A percentile compares a stretch with the other conserved stretches of the same genome.
Evolutionary conservation across 352 stramenopile species (phyloP).

Genomic region (Globisporangium emineosum): DNA sequence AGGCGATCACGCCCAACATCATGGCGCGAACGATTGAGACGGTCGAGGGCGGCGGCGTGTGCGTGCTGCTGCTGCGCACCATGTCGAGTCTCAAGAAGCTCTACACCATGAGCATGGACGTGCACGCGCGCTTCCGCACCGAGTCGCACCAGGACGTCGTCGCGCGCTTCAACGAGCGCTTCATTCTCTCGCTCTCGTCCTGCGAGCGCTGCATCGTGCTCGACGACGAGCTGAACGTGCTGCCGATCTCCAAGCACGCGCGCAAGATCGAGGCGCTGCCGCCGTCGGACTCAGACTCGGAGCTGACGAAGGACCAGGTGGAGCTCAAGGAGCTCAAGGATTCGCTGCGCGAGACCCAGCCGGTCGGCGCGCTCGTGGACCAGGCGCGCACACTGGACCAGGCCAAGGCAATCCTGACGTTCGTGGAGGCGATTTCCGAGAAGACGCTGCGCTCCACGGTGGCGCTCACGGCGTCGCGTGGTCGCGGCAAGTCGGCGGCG

Average conservation of each 20-base stretch:
- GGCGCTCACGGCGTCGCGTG: slow-evolving; percentile 91
- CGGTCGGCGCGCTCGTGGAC: slow-evolving; percentile 94
- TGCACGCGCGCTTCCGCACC: slow-evolving; percentile 89
- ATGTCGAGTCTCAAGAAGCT: slow-evolving; percentile 98
- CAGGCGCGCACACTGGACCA: slow-evolving; percentile 95
- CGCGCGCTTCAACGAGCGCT: slow-evolving; percentile 99
- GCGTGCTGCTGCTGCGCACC: slow-evolving; percentile 97
- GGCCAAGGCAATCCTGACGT: slow-evolving; percentile 95
- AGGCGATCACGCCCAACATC: slow-evolving; percentile 98
- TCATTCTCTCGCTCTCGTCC: slow-evolving; percentile 96
- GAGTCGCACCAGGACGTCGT: slow-evolving; percentile 94
- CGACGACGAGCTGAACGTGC: slow-evolving; percentile 99
- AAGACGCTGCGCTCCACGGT: slow-evolving; percentile 94
- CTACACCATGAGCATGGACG: slow-evolving; percentile 99
- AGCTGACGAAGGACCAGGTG: slow-evolving; percentile 70
- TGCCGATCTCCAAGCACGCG: slow-evolving; percentile 94
- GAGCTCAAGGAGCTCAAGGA: slow-evolving; percentile 95
- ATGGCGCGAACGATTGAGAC: slow-evolving; percentile 99
- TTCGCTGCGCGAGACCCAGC: slow-evolving; percentile 93
- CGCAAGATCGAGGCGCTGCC: slow-evolving; percentile 86
- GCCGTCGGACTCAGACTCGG: slow-evolving; percentile 47
- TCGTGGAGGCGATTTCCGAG: slow-evolving; percentile 97
- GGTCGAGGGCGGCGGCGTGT: slow-evolving; percentile 96
- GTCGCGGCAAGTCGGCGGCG: slow-evolving; percentile 96
- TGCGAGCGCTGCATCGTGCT: slow-evolving; percentile 96